Evolutionary conservation across 2,329 filamentous ascomycete genomes (phyloP), one percentile per base, ranked within the genome.

Genomic region (Sporothrix globosa): DNA sequence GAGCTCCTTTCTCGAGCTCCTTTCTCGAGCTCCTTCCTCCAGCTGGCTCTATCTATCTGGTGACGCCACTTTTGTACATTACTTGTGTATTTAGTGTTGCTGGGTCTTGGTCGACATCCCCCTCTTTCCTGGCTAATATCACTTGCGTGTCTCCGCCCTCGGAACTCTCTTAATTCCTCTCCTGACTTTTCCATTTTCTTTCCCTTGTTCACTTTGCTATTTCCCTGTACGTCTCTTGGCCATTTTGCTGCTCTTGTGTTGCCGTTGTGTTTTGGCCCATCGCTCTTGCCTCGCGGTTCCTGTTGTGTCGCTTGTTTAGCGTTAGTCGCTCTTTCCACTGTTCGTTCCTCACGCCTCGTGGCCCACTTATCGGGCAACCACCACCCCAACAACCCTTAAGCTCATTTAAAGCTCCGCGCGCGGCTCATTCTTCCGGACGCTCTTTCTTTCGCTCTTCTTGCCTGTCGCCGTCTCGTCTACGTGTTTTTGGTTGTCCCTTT

Each of bases 391-490:
- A 56, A 27, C 17, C 13, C 41, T 17, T 44, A 52, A 53, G 44
- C 44, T 67, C 68, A 66, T 70, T 68, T 68, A 50, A 63, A 68
- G 53, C 52, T 56, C 39, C 53, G 34, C n/a, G 34, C 9, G 30
- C 53, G 48, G 68, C 46, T 69, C 56, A 14, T 63, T 70, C 60
- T 58, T 39, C 50, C 60, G 27, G 13, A 54, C 60, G 66, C 41
- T 21, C 34, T 65, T 21, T 65, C 44, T n/a, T 46, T 68, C 27
- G 24, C 34, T 21, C 50, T 34, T 34, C 48, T 9, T 34, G 34
- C 41, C 14, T 44, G 11, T 66, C 48, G 21, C 54, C 46, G 27
- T 46, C 14, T 63, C 53, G 19, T 30, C 53, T 44, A 27, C 54
- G 46, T 54, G 39, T 21, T 27, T 39, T 48, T 56, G 21, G 21